phyloP scores from a whole-genome alignment of 108 stramenopile genomes.

The Tribonema minus region DNA sequence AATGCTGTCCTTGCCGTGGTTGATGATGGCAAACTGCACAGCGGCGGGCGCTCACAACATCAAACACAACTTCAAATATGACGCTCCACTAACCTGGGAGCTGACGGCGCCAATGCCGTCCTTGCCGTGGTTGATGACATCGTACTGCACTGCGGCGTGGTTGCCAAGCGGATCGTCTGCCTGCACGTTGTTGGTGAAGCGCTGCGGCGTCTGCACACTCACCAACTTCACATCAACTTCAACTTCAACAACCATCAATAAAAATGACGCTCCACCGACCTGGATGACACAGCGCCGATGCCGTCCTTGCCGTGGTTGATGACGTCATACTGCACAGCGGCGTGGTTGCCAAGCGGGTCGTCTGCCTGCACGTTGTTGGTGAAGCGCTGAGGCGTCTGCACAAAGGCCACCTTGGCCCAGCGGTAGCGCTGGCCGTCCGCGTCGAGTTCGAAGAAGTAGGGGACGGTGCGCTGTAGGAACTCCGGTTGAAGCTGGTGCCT shows the following conservation, averaged over 20 bases:
- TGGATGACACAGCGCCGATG: slow-evolving; percentile 36
- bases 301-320: slow-evolving; percentile 47
- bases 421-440: not conserved
- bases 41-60: slow-evolving; percentile 29
- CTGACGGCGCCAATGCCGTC: too few relatives aligned
- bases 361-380: not conserved
- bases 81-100: slow-evolving; percentile 13
- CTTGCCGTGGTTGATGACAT: too few relatives aligned
- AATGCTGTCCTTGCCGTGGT: slow-evolving; percentile 43
- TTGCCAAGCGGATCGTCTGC: too few relatives aligned
- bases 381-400: slow-evolving; percentile 38
- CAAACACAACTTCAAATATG: slow-evolving; percentile 12
- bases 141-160: too few relatives aligned
- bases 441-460: slow-evolving; percentile 45
- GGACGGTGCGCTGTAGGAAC: slow-evolving; percentile 43
- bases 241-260: too few relatives aligned
- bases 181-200: slow-evolving; percentile 19
- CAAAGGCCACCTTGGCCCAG: slow-evolving; percentile 46
- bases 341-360: slow-evolving; percentile 44
- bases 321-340: slow-evolving; percentile 31
- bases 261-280: too few relatives aligned
- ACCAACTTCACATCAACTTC: too few relatives aligned
- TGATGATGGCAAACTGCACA: slow-evolving; percentile 31
- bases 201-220: slow-evolving; percentile 34
- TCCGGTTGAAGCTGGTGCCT: slow-evolving; percentile 45